phyloP scores from a whole-genome alignment of 805 yeast species.

The Metschnikowia colocasiae region DNA sequence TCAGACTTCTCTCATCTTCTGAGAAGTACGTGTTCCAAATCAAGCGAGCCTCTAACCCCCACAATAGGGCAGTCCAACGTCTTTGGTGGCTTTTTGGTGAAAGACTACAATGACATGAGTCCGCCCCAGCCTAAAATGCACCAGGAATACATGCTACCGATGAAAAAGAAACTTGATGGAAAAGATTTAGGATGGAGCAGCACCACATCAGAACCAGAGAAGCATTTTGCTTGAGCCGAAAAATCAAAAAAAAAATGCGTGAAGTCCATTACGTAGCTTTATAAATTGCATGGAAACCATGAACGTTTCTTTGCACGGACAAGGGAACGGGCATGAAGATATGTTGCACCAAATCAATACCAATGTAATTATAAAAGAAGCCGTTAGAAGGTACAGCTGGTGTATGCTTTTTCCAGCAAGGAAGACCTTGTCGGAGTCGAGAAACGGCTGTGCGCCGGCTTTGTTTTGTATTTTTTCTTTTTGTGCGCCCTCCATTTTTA shows the following conservation, averaged over 20 bases:
- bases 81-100: slow-evolving; percentile 2
- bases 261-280: background rate
- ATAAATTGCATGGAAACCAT: background rate
- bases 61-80: slow-evolving; percentile 1
- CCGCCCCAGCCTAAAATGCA: slow-evolving; percentile 16
- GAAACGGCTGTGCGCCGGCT: background rate
- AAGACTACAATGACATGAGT: slow-evolving; percentile 8
- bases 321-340: background rate
- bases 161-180: background rate
- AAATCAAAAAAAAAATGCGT: background rate
- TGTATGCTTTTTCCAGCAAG: background rate
- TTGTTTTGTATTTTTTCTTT: background rate
- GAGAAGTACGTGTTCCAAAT: slow-evolving; percentile 1
- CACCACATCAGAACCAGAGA: background rate
- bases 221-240: background rate
- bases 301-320: background rate
- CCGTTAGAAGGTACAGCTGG: background rate
- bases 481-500: background rate
- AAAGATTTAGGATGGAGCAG: background rate
- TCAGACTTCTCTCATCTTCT: slow-evolving; percentile 5
- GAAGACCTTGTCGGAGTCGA: background rate
- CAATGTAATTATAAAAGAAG: background rate
- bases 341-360: background rate
- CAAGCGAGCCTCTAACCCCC: slow-evolving; percentile 13
- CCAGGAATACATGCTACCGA: background rate